These are phyloP conservation scores for Termitomyces sp. DNA, from an alignment of 768 basidiomycete species.

Conservation along the genomic window DNA sequence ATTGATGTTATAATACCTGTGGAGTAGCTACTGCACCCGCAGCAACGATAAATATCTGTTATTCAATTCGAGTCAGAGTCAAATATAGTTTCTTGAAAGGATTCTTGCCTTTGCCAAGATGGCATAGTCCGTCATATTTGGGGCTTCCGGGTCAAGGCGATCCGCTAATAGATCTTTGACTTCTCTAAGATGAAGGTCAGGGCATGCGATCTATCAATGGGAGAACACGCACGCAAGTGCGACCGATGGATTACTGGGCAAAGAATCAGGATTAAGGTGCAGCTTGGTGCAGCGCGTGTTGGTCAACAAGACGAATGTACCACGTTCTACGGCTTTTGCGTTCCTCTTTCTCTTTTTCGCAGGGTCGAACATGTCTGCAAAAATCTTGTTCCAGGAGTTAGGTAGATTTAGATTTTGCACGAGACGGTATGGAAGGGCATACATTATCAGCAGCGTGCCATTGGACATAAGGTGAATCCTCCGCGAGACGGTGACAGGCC, in stretches of 20 bases:
- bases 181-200: background rate
- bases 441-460: background rate
- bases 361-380: background rate
- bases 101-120: background rate
- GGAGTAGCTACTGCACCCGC: background rate
- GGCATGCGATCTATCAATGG: background rate
- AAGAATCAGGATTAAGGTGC: background rate
- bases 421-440: too few relatives aligned
- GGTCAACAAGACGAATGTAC: background rate
- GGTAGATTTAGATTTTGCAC: too few relatives aligned
- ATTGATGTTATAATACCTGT: background rate
- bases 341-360: background rate
- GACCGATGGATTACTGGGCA: background rate
- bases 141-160: background rate
- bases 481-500: background rate
- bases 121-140: background rate
- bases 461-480: background rate
- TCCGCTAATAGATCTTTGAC: background rate
- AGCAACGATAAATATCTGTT: background rate
- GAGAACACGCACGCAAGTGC: background rate
- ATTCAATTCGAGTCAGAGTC: background rate
- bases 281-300: background rate
- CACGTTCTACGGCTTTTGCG: background rate
- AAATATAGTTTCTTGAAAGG: background rate
- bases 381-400: background rate